These are phyloP conservation scores for Geotrichum cucujoidarum DNA, from an alignment of 1,139 yeast genomes.

Conservation along the genomic window DNA sequence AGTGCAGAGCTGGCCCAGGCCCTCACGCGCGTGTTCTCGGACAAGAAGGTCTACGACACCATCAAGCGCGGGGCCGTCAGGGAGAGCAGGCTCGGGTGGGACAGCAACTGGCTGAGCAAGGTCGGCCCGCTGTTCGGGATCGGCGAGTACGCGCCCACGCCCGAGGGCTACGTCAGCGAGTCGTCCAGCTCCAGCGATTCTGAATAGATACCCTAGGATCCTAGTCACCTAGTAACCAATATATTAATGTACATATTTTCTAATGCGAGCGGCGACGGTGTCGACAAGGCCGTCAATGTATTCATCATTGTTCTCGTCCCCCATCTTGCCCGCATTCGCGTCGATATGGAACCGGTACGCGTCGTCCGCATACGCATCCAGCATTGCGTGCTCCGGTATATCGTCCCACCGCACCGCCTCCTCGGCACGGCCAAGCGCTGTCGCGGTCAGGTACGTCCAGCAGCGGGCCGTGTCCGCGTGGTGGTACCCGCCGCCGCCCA, in stretches of 20 bases:
- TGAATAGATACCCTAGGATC: neutral
- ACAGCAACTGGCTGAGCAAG: slow-evolving; percentile 58
- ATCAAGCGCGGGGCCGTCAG: slow-evolving; percentile 63
- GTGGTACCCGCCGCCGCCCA: slow-evolving; percentile 81
- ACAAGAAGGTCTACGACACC: slow-evolving; percentile 30
- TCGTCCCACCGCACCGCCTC: slow-evolving; percentile 36
- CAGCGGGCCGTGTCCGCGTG: slow-evolving; percentile 59
- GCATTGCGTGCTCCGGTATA: slow-evolving; percentile 50
- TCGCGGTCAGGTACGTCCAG: slow-evolving; percentile 55
- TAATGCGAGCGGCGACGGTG: neutral
- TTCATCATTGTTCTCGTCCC: slow-evolving; percentile 40
- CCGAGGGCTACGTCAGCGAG: slow-evolving; percentile 12
- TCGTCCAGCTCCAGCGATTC: slow-evolving; percentile 11
- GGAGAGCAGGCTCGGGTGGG: slow-evolving; percentile 72
- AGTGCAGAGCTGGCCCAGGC: slow-evolving; percentile 49
- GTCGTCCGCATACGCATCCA: slow-evolving; percentile 46
- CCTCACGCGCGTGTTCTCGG: slow-evolving; percentile 47
- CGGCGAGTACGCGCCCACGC: slow-evolving; percentile 15
- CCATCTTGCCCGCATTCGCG: slow-evolving; percentile 35
- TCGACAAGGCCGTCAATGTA: slow-evolving; percentile 15
- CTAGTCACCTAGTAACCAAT: neutral
- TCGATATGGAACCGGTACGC: slow-evolving; percentile 52
- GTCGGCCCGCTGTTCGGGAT: slow-evolving; percentile 41
- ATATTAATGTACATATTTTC: neutral
- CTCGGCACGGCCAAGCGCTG: slow-evolving; percentile 28